Evolutionary conservation across 305 asterid genomes (phyloP), one percentile per base, ranked within the genome.

Genomic region (Fraxinus angustifolia): DNA sequence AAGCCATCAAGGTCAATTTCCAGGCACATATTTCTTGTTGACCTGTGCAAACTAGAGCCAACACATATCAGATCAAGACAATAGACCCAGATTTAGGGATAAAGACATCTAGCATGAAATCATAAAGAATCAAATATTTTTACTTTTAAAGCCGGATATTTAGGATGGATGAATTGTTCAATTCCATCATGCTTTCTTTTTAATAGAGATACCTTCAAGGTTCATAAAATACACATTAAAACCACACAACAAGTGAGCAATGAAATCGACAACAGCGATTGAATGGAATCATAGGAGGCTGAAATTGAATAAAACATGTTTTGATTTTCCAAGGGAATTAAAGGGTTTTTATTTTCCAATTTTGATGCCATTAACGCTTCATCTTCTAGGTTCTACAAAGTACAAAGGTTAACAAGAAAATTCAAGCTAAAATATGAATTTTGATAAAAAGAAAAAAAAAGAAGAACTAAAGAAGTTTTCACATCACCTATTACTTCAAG

Each of bases 1-100:
- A 96, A 56, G 77, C 98, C 98, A 89, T 96, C 98, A 68, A 96
- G 99, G 83, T 96, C 99, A 87, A 96, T 96, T 86, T 96, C 99
- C 88, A 96, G 89, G 80, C 98, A 89, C 89, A 86, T 96, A 96
- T 88, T 93, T 96, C 90, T 93, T 94, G 90, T 96, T 96, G 77
- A 96, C 98, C 99, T 96, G 86, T 26, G 76, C 88, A 85, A 80
- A 83, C 76, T 35, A 0, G 62, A 30, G 35, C 11, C 60, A 42
- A 10, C 62, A 38, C 33, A 45, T 50, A 45, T 30, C 58, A 74
- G 17, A 80, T 45, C 65, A 48, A 50, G 50, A 56, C 84, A 81
- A 40, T 40, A 78, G 38, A 60, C 38, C 11, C 28, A 4, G 28
- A 76, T 68, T 40, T 60, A 38, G 78, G 65, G 53, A 78, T 45